phyloP scores from a whole-genome alignment of 164 flowering plant genomes.

The Vitis cinerea region DNA sequence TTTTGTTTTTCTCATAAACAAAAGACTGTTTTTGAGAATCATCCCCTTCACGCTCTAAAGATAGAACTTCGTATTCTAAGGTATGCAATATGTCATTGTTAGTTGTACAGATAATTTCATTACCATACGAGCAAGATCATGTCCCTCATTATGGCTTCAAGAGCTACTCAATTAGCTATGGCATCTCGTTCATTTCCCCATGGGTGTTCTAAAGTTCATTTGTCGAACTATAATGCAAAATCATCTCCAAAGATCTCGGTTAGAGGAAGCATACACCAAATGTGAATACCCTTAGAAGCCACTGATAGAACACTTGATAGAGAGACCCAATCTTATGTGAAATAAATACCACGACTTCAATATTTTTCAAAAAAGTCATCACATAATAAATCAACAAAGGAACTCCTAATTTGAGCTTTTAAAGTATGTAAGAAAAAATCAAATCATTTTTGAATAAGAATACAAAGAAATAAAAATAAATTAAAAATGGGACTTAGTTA shows the following conservation, averaged over 20 bases:
- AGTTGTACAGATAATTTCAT: not conserved
- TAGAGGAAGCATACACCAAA: slow-evolving; percentile 3
- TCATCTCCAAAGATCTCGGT: slow-evolving; percentile 5
- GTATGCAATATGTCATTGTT: not conserved
- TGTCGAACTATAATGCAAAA: not conserved
- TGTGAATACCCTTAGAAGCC: slow-evolving; percentile 1
- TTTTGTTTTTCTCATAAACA: too few species aligned
- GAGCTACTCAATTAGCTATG: not conserved
- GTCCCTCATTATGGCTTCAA: slow-evolving; percentile 13
- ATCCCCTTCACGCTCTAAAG: too few species aligned
- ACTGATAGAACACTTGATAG: not conserved
- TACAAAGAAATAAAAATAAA: too few species aligned
- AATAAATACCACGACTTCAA: not conserved
- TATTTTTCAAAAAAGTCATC: too few species aligned
- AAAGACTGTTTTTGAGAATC: too few species aligned
- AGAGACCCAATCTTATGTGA: slow-evolving; percentile 2
- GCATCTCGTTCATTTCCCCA: slow-evolving; percentile 9
- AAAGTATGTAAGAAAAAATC: too few species aligned
- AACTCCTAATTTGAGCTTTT: too few species aligned
- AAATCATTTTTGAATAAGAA: too few species aligned
- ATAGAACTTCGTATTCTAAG: too few species aligned
- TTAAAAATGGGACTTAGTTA: too few species aligned
- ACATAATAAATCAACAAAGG: too few species aligned
- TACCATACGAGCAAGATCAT: slow-evolving; percentile 7
- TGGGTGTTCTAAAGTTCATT: slow-evolving; percentile 5